Evolutionary conservation across 1,284 basidiomycete genomes (phyloP), one percentile per base, ranked within the genome.

Genomic region (Mycena sp.): DNA sequence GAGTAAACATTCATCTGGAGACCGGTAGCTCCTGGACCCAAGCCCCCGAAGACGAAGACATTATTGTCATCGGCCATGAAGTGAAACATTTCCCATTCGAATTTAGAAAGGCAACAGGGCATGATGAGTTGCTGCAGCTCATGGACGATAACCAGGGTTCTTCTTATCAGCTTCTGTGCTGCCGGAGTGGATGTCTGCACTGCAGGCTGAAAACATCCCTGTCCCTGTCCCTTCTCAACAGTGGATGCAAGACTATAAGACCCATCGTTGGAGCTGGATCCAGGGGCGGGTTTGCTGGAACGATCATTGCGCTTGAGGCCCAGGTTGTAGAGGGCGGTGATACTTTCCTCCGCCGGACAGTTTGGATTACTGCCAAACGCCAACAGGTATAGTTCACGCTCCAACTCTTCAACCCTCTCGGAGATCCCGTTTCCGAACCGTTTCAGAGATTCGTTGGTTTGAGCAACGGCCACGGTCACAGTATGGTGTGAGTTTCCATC

Each of bases 281-380:
- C 46, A 14, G 43, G 30, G 10, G 16, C 4, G 4, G 35, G 25
- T 16, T 56, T 56, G 2, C 10, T n/a, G 1, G 57, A 58, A 26
- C 46, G 57, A 23, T 50, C 37, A 26, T 58, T 58, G 11, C 29
- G 26, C 29, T 58, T 50, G 3, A 58, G 26, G 7, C 46, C 57
- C 9, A 58, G 40, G 5, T 29, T n/a, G 26, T 25, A 58, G 5
- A 58, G 11, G 4, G 26, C 25, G 9, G 17, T 1, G 19, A 44
- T 50, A 2, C 16, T 17, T 4, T 44, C 21, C 5, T 9, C 7
- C n/a, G 28, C 46, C 5, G 32, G 5, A 17, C 7, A 25, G 46
- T 43, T 58, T 21, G 46, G 57, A 32, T 56, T 50, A 6, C 46
- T 58, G 4, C 48, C 37, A 30, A 58, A 58, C 6, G 43, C 41